phyloP scores from a whole-genome alignment of 208 protist genomes.

The Novymonas esmeraldas region DNA sequence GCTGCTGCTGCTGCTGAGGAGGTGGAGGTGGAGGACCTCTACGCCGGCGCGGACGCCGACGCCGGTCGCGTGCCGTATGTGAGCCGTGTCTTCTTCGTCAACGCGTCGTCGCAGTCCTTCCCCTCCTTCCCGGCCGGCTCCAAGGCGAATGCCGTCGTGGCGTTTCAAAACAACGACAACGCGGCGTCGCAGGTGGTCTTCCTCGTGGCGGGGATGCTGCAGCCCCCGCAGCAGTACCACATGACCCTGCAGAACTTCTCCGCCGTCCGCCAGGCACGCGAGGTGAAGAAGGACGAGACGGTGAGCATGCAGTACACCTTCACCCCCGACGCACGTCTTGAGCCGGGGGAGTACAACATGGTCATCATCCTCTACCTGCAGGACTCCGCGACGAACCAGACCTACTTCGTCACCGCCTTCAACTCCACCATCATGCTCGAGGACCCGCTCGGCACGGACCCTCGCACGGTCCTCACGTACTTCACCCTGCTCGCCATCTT shows the following conservation, averaged over 20 bases:
- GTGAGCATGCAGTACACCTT: slow-evolving; percentile 85
- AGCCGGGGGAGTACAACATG: slow-evolving; percentile 86
- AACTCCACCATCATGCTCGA: slow-evolving; percentile 76
- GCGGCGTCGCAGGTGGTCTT: slow-evolving; percentile 47
- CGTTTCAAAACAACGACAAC: slow-evolving; percentile 69
- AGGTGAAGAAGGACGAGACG: slow-evolving; percentile 59
- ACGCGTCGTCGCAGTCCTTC: slow-evolving; percentile 36
- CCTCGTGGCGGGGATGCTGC: slow-evolving; percentile 59
- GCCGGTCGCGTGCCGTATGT: slow-evolving; percentile 10
- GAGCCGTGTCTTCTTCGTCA: slow-evolving; percentile 66
- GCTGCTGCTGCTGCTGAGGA: too few species aligned
- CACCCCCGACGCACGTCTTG: slow-evolving; percentile 62
- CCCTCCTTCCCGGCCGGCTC: slow-evolving; percentile 57
- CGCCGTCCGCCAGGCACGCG: slow-evolving; percentile 72
- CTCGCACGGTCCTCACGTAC: slow-evolving; percentile 83
- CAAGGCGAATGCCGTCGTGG: slow-evolving; percentile 48
- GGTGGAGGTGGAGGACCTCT: slow-evolving; percentile 41
- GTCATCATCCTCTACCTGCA: slow-evolving; percentile 80
- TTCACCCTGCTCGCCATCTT: slow-evolving; percentile 74
- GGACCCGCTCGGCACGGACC: slow-evolving; percentile 75
- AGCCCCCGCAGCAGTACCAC: slow-evolving; percentile 41
- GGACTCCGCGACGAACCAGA: slow-evolving; percentile 62
- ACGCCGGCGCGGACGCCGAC: slow-evolving; percentile 19
- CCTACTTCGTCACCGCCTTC: slow-evolving; percentile 70
- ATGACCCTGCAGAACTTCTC: slow-evolving; percentile 90